These are phyloP conservation scores for Rhynchosporium agropyri DNA, from an alignment of 2,329 filamentous ascomycete genomes.

Conservation along the genomic window DNA sequence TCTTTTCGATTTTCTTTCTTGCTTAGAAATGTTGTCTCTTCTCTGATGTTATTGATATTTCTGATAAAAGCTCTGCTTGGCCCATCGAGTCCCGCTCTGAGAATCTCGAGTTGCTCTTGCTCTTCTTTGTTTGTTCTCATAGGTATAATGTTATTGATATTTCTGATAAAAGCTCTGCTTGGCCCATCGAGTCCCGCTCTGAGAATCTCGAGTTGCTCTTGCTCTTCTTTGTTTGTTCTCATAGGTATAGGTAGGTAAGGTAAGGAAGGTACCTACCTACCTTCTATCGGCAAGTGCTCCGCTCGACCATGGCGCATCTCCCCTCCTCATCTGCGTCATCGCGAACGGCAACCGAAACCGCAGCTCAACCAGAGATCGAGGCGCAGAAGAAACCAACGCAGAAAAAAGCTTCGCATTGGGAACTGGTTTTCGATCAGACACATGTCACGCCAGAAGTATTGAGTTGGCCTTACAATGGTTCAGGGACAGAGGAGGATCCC, in stretches of 20 bases:
- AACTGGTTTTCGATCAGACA: constrained; percentile 50
- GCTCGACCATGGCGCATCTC: constrained; percentile 17
- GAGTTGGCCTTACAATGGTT: constrained; percentile 46
- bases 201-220: not conserved
- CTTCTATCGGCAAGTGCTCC: constrained; percentile 1
- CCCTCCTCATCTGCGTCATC: constrained; percentile 26
- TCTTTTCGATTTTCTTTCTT: not conserved
- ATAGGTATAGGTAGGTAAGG: no score
- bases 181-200: not conserved
- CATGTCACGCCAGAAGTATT: constrained; percentile 50
- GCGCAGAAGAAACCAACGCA: constrained; percentile 27
- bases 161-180: not conserved
- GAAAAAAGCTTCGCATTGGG: constrained; percentile 42
- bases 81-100: not conserved
- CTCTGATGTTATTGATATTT: not conserved
- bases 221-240: not conserved
- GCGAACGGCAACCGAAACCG: constrained; percentile 19
- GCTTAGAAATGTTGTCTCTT: not conserved
- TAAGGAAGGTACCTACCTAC: not conserved
- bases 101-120: not conserved
- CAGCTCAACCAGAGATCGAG: constrained; percentile 28
- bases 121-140: not conserved
- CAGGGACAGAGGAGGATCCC: constrained; percentile 47
- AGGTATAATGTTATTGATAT: not conserved
- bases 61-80: not conserved